phyloP scores from a whole-genome alignment of 2,329 filamentous ascomycete species.

The Ploettnerulaceae sp. region DNA sequence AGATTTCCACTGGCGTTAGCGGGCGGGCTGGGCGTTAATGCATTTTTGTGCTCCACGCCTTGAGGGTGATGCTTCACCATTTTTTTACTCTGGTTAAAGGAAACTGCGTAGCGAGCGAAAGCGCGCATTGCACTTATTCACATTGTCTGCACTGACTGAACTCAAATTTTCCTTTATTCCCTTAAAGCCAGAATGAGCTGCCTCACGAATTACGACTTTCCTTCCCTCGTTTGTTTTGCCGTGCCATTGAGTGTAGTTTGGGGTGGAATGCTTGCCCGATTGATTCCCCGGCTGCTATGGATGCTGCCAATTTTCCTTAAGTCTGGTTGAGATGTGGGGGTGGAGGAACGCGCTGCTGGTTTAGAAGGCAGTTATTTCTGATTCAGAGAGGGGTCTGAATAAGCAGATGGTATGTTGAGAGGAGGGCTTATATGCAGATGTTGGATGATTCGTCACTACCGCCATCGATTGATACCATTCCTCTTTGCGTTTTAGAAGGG shows the following conservation, averaged over 20 bases:
- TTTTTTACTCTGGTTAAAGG: too few species aligned
- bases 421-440: neutral
- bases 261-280: slow-evolving; percentile 7
- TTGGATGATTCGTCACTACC: slow-evolving; percentile 5
- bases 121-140: slow-evolving; percentile 3
- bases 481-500: too few species aligned
- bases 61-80: slow-evolving; percentile 2
- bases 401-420: neutral
- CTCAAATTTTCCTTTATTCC: slow-evolving; percentile 1
- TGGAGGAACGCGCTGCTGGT: too few species aligned
- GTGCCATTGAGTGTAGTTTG: neutral
- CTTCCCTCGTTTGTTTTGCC: slow-evolving; percentile 9
- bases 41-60: slow-evolving; percentile 1
- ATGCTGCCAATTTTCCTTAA: slow-evolving; percentile 3
- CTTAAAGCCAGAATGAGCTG: neutral
- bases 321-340: neutral
- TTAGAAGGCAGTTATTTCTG: too few species aligned
- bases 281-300: slow-evolving; percentile 14
- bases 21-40: slow-evolving; percentile 4
- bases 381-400: neutral
- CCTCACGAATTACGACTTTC: slow-evolving; percentile 18
- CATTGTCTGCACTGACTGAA: neutral
- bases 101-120: slow-evolving; percentile 4
- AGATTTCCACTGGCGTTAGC: slow-evolving; percentile 10
- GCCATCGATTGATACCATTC: slow-evolving; percentile 9